Base-by-base conservation (phyloP, 805 yeast species). In the Candida nitratophila region DNA sequence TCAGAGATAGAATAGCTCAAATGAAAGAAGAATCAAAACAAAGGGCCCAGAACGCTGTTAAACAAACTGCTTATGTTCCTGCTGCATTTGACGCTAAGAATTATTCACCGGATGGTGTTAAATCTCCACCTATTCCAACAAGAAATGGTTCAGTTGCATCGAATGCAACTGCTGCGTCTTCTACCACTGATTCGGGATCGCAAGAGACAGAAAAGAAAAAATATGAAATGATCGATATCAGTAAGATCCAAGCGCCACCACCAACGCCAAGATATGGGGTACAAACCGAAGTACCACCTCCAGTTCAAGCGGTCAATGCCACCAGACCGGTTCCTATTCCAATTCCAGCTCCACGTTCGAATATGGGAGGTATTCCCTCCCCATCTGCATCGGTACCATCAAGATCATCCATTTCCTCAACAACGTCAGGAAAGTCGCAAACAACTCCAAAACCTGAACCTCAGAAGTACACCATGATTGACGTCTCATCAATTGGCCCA, bases 231-330 rank as follows among this genome's bases (percentile, higher is more conserved):
- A 53, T 55, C 22, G 62, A 60, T 37, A 52, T 53, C 15, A 50
- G 61, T 2, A 51, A 53, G 31, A 49, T 57, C 37, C 57, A 54
- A 37, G 60, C 64, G 15, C 63, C 65, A 10, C 63, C 60, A 2
- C 52, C 57, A 11, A 45, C 49, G 4, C 51, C 56, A 6, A 47
- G 47, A 26, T 11, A 33, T n/a, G 6, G 10, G 10, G 27, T 6
- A 7, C 27, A 24, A 24, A 7, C 27, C 10, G 27, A 24, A 10
- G 27, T 24, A 10, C 27, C 27, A 24, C 27, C 27, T 24, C 27
- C 27, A 24, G n/a, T n/a, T n/a, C n/a, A n/a, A n/a, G n/a, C n/a
- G n/a, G n/a, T n/a, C n/a, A n/a, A n/a, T n/a, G n/a, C n/a, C n/a
- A n/a, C 27, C 6, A 24, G 27, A 24, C 27, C 27, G 6, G 27